A percentile compares a stretch with the other conserved stretches of the same genome.
Evolutionary conservation across 768 basidiomycete species (phyloP).

Genomic region (Wakefieldia striispora): DNA sequence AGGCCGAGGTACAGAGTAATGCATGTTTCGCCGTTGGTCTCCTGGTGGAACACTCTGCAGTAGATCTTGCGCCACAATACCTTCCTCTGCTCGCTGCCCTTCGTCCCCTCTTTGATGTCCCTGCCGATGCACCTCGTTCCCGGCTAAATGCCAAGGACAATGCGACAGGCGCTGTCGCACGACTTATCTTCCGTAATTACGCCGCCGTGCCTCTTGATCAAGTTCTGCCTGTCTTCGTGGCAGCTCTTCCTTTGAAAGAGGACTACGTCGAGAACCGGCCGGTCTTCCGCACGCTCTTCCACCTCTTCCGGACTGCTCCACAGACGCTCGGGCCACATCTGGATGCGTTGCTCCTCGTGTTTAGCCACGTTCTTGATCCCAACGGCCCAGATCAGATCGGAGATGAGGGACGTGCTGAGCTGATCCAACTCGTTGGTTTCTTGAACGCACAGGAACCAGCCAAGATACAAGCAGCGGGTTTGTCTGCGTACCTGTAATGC

Average conservation of each 20-base stretch:
- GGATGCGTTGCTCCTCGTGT: constrained; percentile 75
- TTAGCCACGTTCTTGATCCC: constrained; percentile 81
- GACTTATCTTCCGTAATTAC: constrained; percentile 80
- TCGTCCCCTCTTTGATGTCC: constrained; percentile 73
- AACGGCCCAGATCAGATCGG: constrained; percentile 71
- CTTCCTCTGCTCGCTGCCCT: constrained; percentile 73
- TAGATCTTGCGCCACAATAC: constrained; percentile 83
- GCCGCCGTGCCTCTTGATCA: constrained; percentile 83
- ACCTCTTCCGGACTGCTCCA: constrained; percentile 77
- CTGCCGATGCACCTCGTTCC: constrained; percentile 59
- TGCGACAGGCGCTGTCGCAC: constrained; percentile 89
- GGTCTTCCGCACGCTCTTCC: constrained; percentile 86
- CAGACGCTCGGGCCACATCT: constrained; percentile 69
- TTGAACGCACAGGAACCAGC: constrained; percentile 74
- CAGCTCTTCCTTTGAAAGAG: constrained; percentile 80
- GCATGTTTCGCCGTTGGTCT: constrained; percentile 94
- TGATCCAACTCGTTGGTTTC: constrained; percentile 70
- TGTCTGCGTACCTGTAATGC: constrained; percentile 52
- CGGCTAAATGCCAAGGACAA: constrained; percentile 90
- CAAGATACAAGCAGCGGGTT: constrained; percentile 79
- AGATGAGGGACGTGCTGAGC: constrained; percentile 71
- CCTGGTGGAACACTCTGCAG: constrained; percentile 80
- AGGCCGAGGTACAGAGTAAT: constrained; percentile 94
- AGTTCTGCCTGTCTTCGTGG: constrained; percentile 82
- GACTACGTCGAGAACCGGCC: constrained; percentile 90